Percentiles rank a stretch among this genome's conserved stretches.
phyloP scores from a whole-genome alignment of 352 stramenopile genomes.

The Globisporangium nunn region DNA sequence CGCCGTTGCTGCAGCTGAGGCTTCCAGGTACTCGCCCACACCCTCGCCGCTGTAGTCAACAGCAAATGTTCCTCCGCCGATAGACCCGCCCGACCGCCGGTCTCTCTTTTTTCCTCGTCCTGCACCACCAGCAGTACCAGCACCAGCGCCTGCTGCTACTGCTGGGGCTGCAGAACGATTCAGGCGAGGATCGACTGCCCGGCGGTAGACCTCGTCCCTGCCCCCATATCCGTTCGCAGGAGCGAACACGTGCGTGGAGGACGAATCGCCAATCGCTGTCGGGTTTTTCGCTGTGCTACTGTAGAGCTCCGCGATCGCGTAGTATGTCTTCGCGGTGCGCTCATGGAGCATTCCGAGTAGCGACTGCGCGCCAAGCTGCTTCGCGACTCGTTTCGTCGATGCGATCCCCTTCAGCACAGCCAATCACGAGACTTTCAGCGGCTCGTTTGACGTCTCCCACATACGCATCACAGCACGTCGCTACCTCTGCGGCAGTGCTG shows the following conservation, averaged over 20 bases:
- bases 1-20: conserved; percentile 16
- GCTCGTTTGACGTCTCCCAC: too few species aligned
- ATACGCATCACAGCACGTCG: conserved; percentile 2
- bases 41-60: conserved; percentile 17
- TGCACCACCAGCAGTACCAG: background rate
- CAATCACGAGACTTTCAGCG: too few species aligned
- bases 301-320: conserved; percentile 69
- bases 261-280: conserved; percentile 16
- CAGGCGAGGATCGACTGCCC: conserved; percentile 19
- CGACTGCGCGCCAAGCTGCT: conserved; percentile 70
- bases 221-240: conserved; percentile 2
- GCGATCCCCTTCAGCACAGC: conserved; percentile 39
- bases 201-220: conserved; percentile 6
- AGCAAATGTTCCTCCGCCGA: background rate
- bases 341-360: conserved; percentile 63
- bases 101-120: conserved; percentile 10
- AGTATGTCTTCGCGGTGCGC: conserved; percentile 35
- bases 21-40: conserved; percentile 14
- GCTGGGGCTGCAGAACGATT: conserved; percentile 13
- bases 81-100: background rate
- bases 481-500: conserved; percentile 60
- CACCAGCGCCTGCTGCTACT: background rate
- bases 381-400: conserved; percentile 76
- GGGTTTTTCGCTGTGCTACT: conserved; percentile 39
- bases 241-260: conserved; percentile 10